A percentile compares a stretch with the other conserved stretches of the same genome.
Evolutionary conservation across 495 filamentous ascomycete species (phyloP).

Genomic region (Podospora comata): DNA sequence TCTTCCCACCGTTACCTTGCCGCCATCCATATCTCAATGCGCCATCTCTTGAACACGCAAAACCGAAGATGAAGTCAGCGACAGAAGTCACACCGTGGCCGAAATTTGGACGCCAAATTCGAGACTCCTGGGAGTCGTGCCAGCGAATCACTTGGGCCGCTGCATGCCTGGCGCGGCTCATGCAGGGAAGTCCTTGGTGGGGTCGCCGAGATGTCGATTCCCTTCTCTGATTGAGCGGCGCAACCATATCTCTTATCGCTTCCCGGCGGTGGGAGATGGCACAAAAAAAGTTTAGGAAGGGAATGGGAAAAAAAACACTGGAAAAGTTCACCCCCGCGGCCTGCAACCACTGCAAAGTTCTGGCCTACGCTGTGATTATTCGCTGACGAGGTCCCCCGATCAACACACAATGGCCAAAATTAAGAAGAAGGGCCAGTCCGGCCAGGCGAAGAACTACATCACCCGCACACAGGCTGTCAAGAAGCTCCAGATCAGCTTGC

Average conservation of each 20-base stretch:
- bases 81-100: constrained; percentile 7
- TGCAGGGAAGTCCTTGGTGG: constrained; percentile 6
- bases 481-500: constrained; percentile 94
- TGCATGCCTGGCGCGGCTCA: not conserved
- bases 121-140: constrained; percentile 11
- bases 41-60: constrained; percentile 26
- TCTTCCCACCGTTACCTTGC: constrained; percentile 52
- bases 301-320: constrained; percentile 40
- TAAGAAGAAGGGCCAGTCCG: constrained; percentile 93
- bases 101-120: constrained; percentile 14
- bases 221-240: not conserved
- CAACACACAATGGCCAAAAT: constrained; percentile 67
- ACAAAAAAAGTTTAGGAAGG: constrained; percentile 31
- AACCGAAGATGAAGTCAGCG: not conserved
- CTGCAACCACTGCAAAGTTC: constrained; percentile 1
- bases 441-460: constrained; percentile 97
- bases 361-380: not conserved
- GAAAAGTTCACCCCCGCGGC: constrained; percentile 17
- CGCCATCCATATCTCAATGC: constrained; percentile 45
- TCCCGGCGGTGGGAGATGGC: constrained; percentile 28
- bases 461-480: constrained; percentile 93
- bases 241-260: constrained; percentile 25
- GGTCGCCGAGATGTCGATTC: constrained; percentile 12
- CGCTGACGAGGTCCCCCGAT: constrained; percentile 11
- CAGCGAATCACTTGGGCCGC: constrained; percentile 24